Conservation (phyloP, 2,329 filamentous ascomycete species). For the Stemphylium lycopersici region DNA sequence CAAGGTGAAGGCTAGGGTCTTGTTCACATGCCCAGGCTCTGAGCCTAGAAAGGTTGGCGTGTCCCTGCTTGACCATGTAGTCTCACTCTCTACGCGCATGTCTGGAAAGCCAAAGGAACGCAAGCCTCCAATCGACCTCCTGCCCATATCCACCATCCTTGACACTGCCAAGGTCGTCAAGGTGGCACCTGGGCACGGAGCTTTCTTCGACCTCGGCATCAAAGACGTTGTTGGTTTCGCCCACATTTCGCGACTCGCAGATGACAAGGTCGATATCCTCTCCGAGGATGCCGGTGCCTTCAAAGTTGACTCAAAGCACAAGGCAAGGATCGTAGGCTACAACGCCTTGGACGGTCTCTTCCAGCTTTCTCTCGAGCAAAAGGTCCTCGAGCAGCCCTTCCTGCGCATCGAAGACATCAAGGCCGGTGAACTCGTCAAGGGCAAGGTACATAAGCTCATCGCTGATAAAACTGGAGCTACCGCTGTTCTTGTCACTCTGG, state of each 20-base stretch:
- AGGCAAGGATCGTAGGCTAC: slow-evolving; percentile 82
- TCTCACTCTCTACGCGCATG: slow-evolving; percentile 62
- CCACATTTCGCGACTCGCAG: slow-evolving; percentile 90
- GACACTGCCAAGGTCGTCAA: slow-evolving; percentile 79
- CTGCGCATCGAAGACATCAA: slow-evolving; percentile 90
- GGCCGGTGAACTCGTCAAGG: slow-evolving; percentile 79
- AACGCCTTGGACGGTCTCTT: slow-evolving; percentile 86
- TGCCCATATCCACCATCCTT: slow-evolving; percentile 76
- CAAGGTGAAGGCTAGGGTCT: slow-evolving; percentile 83
- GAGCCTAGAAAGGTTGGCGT: slow-evolving; percentile 85
- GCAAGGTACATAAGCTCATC: slow-evolving; percentile 83
- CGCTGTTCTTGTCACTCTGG: slow-evolving; percentile 81
- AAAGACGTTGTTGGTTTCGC: slow-evolving; percentile 80
- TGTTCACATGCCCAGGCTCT: slow-evolving; percentile 82
- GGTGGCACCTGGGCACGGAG: slow-evolving; percentile 78
- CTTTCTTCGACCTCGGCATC: slow-evolving; percentile 77
- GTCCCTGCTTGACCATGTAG: slow-evolving; percentile 84
- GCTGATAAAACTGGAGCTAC: slow-evolving; percentile 78
- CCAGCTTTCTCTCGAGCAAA: slow-evolving; percentile 82
- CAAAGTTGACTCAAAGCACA: slow-evolving; percentile 78
- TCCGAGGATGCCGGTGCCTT: slow-evolving; percentile 78
- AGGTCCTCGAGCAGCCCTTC: slow-evolving; percentile 83
- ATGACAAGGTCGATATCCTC: slow-evolving; percentile 85
- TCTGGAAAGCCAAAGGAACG: slow-evolving; percentile 48
- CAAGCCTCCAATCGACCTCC: slow-evolving; percentile 62